Percentiles rank a stretch among this genome's conserved stretches.
Conservation (phyloP, 1,284 basidiomycete genomes). For the Ceratobasidium sp. region DNA sequence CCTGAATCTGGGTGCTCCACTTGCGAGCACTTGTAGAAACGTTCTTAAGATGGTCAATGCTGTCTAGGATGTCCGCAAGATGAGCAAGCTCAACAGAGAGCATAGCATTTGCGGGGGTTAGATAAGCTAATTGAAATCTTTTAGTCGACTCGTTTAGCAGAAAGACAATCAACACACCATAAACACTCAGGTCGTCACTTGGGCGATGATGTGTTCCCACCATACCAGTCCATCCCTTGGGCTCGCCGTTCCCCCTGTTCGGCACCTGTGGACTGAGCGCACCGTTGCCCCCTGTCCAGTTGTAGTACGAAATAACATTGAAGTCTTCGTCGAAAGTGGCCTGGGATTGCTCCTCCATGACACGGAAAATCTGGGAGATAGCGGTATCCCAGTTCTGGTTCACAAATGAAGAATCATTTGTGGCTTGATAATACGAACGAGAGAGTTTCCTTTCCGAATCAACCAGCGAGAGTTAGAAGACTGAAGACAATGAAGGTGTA, state of each 20-base stretch:
- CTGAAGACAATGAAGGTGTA: neutral
- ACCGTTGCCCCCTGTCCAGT: conserved; percentile 77
- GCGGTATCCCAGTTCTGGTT: conserved; percentile 75
- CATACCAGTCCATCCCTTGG: conserved; percentile 56
- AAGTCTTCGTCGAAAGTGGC: conserved; percentile 73
- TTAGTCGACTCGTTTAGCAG: neutral
- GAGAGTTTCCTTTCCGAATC: conserved; percentile 64
- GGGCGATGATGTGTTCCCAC: conserved; percentile 80
- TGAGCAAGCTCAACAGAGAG: conserved; percentile 74
- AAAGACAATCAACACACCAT: conserved; percentile 59
- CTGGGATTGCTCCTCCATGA: conserved; percentile 79
- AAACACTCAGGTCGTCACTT: conserved; percentile 76
- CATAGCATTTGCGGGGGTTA: conserved; percentile 83
- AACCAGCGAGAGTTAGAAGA: neutral
- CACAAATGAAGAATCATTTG: conserved; percentile 74
- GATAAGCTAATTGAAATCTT: conserved; percentile 62
- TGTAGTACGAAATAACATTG: conserved; percentile 78
- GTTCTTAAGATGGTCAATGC: conserved; percentile 60
- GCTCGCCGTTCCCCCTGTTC: conserved; percentile 75
- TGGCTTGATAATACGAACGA: conserved; percentile 73
- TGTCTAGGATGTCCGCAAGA: conserved; percentile 69
- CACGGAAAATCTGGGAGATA: conserved; percentile 76
- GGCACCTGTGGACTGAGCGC: conserved; percentile 69
- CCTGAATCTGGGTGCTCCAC: conserved; percentile 68
- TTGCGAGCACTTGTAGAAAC: conserved; percentile 65